Conservation (phyloP, 345 rosid genomes). For the Lumnitzera littorea region DNA sequence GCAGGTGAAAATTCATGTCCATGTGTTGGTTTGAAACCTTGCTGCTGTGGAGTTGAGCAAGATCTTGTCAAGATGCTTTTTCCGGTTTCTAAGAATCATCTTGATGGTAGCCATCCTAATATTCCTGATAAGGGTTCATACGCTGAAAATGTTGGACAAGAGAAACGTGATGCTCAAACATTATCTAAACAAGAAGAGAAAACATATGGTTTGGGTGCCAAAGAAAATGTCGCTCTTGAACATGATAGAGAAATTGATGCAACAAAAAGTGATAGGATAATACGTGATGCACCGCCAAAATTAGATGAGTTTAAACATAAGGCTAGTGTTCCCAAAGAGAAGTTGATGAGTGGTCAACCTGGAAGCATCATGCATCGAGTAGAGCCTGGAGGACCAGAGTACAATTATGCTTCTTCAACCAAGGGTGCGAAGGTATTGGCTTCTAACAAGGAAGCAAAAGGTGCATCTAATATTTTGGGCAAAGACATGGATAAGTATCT, state of each 20-base stretch:
- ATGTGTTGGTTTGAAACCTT: too few relatives aligned
- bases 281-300: constrained; percentile 28
- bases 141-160: too few relatives aligned
- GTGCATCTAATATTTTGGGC: constrained; percentile 40
- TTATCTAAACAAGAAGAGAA: too few relatives aligned
- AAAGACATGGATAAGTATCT: constrained; percentile 53
- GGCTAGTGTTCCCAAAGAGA: constrained; percentile 29
- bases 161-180: too few relatives aligned
- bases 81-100: too few relatives aligned
- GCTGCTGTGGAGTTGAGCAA: constrained; percentile 1
- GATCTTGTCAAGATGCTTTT: too few relatives aligned
- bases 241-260: constrained; percentile 3
- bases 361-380: constrained; percentile 35
- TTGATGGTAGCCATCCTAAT: too few relatives aligned
- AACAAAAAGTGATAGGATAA: constrained; percentile 15
- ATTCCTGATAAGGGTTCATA: too few relatives aligned
- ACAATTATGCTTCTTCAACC: constrained; percentile 47
- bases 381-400: constrained; percentile 45
- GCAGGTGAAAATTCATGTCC: too few relatives aligned
- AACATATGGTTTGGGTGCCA: too few relatives aligned
- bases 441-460: constrained; percentile 53
- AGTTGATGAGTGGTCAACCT: constrained; percentile 23
- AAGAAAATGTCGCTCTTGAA: too few relatives aligned
- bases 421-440: constrained; percentile 51
- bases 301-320: constrained; percentile 46